A percentile compares a stretch with the other conserved stretches of the same genome.
Conservation (phyloP, 1,284 basidiomycete genomes). For the Rugosomyces carneus region DNA sequence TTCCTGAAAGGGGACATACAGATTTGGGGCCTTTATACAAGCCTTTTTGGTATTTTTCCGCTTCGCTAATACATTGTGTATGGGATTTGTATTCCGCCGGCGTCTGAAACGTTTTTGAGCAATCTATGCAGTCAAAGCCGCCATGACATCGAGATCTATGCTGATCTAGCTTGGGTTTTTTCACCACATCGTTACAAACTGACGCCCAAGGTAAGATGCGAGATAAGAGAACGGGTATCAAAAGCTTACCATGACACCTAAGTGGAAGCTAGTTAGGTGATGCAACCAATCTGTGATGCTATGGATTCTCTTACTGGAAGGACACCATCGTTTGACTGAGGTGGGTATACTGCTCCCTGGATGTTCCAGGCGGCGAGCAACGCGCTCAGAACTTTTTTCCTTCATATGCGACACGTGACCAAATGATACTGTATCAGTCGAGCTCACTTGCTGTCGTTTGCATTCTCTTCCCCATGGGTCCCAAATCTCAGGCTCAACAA, state of each 20-base stretch:
- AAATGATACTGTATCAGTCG: no score
- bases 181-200: constrained; percentile 81
- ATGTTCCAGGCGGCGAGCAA: no score
- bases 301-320: constrained; percentile 33
- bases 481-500: no score
- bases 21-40: constrained; percentile 77
- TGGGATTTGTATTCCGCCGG: constrained; percentile 77
- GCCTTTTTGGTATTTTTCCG: constrained; percentile 86
- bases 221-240: neutral
- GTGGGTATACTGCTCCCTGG: neutral
- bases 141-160: constrained; percentile 56
- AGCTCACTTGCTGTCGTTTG: no score
- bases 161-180: constrained; percentile 85
- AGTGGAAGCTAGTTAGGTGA: neutral
- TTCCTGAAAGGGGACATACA: constrained; percentile 24
- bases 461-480: no score
- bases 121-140: constrained; percentile 85
- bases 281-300: neutral
- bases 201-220: constrained; percentile 7
- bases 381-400: neutral
- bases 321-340: constrained; percentile 21
- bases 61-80: constrained; percentile 82
- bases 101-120: constrained; percentile 72
- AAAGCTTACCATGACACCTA: constrained; percentile 38
- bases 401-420: no score